phyloP scores from a whole-genome alignment of 495 filamentous ascomycete species.

The Eremomyces bilateralis region DNA sequence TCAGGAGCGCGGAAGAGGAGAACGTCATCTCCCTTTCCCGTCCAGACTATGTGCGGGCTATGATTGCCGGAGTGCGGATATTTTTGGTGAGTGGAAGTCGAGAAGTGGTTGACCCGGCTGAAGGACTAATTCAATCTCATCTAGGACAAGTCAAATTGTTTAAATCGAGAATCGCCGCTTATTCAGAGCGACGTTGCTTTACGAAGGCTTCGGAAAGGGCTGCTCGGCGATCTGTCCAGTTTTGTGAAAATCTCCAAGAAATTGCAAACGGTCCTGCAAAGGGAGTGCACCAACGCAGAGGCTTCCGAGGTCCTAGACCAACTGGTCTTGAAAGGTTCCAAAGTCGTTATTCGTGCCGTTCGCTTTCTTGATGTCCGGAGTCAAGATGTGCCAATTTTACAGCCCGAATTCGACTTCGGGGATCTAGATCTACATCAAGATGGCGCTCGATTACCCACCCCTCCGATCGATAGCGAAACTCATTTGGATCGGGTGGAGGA shows the following conservation, averaged over 20 bases:
- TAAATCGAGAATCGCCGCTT: slow-evolving; percentile 56
- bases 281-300: slow-evolving; percentile 29
- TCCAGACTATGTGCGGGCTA: slow-evolving; percentile 74
- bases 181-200: slow-evolving; percentile 57
- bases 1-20: slow-evolving; percentile 41
- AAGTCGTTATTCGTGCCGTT: slow-evolving; percentile 76
- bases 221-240: slow-evolving; percentile 73
- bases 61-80: slow-evolving; percentile 81
- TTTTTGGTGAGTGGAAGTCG: slow-evolving; percentile 48
- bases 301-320: slow-evolving; percentile 57
- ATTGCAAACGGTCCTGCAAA: slow-evolving; percentile 41
- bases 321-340: slow-evolving; percentile 82
- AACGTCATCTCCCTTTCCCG: slow-evolving; percentile 55
- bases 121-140: background rate
- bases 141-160: slow-evolving; percentile 71
- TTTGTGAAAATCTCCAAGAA: slow-evolving; percentile 73
- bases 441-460: slow-evolving; percentile 41
- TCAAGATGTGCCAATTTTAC: slow-evolving; percentile 22
- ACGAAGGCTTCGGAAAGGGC: slow-evolving; percentile 57
- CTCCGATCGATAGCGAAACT: slow-evolving; percentile 26
- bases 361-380: slow-evolving; percentile 81
- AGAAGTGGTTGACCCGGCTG: too few species aligned
- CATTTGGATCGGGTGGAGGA: slow-evolving; percentile 5
- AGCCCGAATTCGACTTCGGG: background rate
- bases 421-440: slow-evolving; percentile 7